Percentiles rank a stretch among this genome's conserved stretches.
phyloP scores from a whole-genome alignment of 2,329 filamentous ascomycete species.

The Leptographium procerum region DNA sequence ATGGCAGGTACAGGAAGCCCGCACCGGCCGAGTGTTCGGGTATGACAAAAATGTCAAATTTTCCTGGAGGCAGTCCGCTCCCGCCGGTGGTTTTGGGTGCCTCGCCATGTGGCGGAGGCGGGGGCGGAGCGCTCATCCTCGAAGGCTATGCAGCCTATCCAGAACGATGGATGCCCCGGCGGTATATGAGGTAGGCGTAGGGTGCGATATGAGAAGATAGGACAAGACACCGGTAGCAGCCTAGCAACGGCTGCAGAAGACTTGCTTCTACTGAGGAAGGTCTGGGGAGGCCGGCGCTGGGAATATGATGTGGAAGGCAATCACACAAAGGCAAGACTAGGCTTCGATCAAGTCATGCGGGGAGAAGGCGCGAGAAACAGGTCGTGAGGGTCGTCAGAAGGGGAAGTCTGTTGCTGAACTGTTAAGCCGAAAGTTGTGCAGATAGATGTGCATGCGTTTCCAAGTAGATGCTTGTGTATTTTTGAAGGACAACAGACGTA shows the following conservation, averaged over 20 bases:
- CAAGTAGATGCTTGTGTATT: no score
- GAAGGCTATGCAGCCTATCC: neutral
- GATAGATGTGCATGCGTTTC: no score
- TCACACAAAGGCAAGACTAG: neutral
- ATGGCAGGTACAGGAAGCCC: conserved; percentile 91
- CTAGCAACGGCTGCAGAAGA: neutral
- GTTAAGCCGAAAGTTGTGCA: neutral
- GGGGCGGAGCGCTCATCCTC: conserved; percentile 53
- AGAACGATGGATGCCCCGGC: neutral
- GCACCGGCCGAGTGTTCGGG: conserved; percentile 81
- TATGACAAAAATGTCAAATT: conserved; percentile 96
- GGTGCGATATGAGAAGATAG: neutral
- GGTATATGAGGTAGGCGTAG: neutral
- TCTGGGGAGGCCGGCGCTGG: neutral
- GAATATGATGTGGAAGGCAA: neutral
- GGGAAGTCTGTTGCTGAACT: neutral
- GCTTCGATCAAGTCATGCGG: neutral
- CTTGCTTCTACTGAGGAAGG: neutral
- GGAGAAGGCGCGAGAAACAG: neutral
- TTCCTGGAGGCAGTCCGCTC: conserved; percentile 62
- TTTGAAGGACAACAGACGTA: neutral
- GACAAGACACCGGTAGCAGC: neutral
- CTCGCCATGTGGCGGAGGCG: conserved; percentile 76
- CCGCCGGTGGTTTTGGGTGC: conserved; percentile 53
- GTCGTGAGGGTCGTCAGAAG: neutral